Base-by-base conservation (phyloP, 139 green algal species). In the Pleodorina starrii region DNA sequence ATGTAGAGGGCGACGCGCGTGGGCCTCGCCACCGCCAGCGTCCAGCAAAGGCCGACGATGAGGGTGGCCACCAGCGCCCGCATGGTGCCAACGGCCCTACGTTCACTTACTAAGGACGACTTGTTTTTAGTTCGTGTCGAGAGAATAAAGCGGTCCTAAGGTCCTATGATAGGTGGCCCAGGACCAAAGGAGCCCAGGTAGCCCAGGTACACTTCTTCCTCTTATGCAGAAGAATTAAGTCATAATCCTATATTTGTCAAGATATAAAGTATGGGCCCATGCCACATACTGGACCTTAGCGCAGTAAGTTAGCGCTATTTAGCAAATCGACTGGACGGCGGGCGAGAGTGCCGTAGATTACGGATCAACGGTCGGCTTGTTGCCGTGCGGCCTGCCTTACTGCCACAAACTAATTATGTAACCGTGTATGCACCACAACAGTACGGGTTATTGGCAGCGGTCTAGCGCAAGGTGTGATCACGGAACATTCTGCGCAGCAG, bases 1-100 rank as follows among this genome's bases (percentile, higher is more conserved):
- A 66, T 82, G 74, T 82, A 82, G 27, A 82, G 10, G 0, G 74
- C 44, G 25, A 82, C 74, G 17, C 72, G 72, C 38, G 72, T 54
- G 23, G 72, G 29, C 40, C 35, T 12, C 29, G 54, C 42, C 35
- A 40, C 69, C 40, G 69, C 69, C 19, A 77, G 36, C 69, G 69
- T 73, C 35, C 48, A 10, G 12, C 48, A 57, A 57, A 69, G 57
- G 57, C 36, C 69, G 35, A 48, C 48, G 14, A 77, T 12, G 29
- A 77, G 36, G 16, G 14, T 48, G 68, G 68, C 68, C 14, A 76
- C 35, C 68, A 76, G 35, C 68, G 36, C 25, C 35, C 35, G 68
- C 68, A 76, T 76, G 68, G 68, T 46, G 68, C 68, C 68, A n/a
- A 23, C 36, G 38, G 11, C 68, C 63, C 54, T 66, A 12, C 25